A percentile compares a stretch with the other conserved stretches of the same genome.
phyloP scores from a whole-genome alignment of 2,329 filamentous ascomycete species.

The Eutypella sp. region DNA sequence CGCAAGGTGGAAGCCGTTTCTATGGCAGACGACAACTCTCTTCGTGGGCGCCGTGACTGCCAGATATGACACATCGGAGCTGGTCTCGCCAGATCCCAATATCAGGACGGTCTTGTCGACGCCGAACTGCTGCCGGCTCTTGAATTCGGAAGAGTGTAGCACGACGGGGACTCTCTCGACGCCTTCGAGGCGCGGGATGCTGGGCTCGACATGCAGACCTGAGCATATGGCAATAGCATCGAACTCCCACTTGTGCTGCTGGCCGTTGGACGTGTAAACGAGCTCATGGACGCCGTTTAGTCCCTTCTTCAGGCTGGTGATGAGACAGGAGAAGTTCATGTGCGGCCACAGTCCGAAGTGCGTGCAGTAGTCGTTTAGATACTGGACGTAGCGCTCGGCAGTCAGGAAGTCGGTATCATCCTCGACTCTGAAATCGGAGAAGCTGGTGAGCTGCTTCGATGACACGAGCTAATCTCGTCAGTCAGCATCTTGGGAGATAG shows the following conservation, averaged over 20 bases:
- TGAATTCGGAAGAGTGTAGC: slow-evolving; percentile 40
- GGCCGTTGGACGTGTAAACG: slow-evolving; percentile 8
- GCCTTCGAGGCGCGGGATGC: slow-evolving; percentile 34
- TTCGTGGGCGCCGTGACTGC: slow-evolving; percentile 38
- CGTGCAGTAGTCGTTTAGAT: slow-evolving; percentile 36
- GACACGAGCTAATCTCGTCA: slow-evolving; percentile 29
- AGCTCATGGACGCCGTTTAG: slow-evolving; percentile 15
- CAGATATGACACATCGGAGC: slow-evolving; percentile 39
- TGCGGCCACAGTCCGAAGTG: slow-evolving; percentile 32
- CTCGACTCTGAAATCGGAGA: slow-evolving; percentile 37
- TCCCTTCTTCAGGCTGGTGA: slow-evolving; percentile 21
- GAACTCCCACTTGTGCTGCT: slow-evolving; percentile 28
- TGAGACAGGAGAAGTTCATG: slow-evolving; percentile 31
- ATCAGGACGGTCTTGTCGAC: slow-evolving; percentile 34
- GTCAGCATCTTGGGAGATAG: not conserved
- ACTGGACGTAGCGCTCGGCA: slow-evolving; percentile 34
- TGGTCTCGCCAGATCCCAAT: slow-evolving; percentile 41
- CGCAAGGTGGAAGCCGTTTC: slow-evolving; percentile 40
- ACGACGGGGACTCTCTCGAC: slow-evolving; percentile 31
- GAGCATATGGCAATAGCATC: slow-evolving; percentile 43
- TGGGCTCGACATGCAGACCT: slow-evolving; percentile 38
- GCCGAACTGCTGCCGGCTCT: slow-evolving; percentile 37
- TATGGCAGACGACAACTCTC: slow-evolving; percentile 39
- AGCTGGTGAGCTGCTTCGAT: slow-evolving; percentile 40
- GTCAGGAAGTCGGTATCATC: slow-evolving; percentile 41